A percentile compares a stretch with the other conserved stretches of the same genome.
Evolutionary conservation across 306 rosid genomes (phyloP).

Genomic region (Hippophae rhamnoides): DNA sequence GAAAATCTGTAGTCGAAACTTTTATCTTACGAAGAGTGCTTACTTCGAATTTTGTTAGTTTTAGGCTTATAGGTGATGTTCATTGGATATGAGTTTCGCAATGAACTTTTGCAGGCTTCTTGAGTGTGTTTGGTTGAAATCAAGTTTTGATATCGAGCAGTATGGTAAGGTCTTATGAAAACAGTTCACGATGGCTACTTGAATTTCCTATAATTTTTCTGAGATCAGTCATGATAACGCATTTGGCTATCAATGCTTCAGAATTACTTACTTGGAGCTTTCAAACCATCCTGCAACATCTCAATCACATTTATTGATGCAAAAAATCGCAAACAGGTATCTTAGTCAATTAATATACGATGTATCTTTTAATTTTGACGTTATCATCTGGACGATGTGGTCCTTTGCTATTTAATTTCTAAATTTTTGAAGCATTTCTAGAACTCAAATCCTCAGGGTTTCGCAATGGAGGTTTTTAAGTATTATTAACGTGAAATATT

Average conservation of each 20-base stretch:
- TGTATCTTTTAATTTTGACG: neutral
- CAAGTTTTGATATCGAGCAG: conserved; percentile 8
- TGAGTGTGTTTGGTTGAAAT: conserved; percentile 15
- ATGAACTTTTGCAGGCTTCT: conserved; percentile 16
- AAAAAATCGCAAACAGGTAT: conserved; percentile 90
- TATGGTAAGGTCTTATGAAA: conserved; percentile 25
- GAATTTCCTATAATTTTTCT: neutral
- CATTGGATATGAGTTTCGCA: neutral
- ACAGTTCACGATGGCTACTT: neutral
- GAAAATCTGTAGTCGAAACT: neutral
- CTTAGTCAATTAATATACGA: neutral
- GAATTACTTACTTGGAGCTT: conserved; percentile 98
- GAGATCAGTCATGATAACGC: neutral
- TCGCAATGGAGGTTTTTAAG: too few species aligned
- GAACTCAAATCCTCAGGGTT: too few species aligned
- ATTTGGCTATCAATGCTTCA: conserved; percentile 14
- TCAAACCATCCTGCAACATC: conserved; percentile 90
- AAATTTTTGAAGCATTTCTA: too few species aligned
- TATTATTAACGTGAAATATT: too few species aligned
- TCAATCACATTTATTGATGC: conserved; percentile 75
- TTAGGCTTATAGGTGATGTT: neutral
- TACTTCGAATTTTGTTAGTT: neutral
- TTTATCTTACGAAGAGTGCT: neutral
- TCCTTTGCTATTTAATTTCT: too few species aligned
- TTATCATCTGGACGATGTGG: too few species aligned